Evolutionary conservation across 1,284 basidiomycete genomes (phyloP).

Genomic region (Tilletia setariae): DNA sequence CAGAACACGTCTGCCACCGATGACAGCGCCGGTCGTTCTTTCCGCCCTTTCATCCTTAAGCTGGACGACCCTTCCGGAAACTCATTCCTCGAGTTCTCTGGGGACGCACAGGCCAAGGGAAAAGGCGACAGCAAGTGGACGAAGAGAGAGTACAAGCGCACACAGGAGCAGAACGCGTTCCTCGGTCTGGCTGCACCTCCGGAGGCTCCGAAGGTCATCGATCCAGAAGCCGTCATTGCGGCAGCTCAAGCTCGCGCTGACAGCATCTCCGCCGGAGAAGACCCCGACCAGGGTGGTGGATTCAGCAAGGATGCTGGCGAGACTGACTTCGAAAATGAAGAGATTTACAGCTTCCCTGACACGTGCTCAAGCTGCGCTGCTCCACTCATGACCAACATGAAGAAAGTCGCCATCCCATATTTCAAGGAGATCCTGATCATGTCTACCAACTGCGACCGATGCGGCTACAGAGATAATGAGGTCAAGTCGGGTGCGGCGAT

Average conservation of each 20-base stretch:
- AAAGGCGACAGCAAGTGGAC: slow-evolving; percentile 87
- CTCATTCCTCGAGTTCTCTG: slow-evolving; percentile 65
- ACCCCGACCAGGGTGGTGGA: slow-evolving; percentile 28
- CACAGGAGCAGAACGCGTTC: slow-evolving; percentile 75
- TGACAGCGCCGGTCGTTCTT: slow-evolving; percentile 55
- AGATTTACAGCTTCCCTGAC: slow-evolving; percentile 84
- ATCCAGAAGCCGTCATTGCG: slow-evolving; percentile 19
- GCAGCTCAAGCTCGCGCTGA: slow-evolving; percentile 23
- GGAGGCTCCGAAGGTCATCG: slow-evolving; percentile 14
- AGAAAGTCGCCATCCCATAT: slow-evolving; percentile 94
- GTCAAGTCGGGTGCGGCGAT: slow-evolving; percentile 91
- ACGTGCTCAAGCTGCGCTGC: slow-evolving; percentile 85
- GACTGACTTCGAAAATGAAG: slow-evolving; percentile 64
- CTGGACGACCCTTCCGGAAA: slow-evolving; percentile 93
- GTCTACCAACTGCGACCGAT: slow-evolving; percentile 93
- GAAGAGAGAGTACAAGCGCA: slow-evolving; percentile 78
- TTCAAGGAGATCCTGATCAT: slow-evolving; percentile 99
- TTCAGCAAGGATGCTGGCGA: slow-evolving; percentile 49
- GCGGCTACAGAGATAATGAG: slow-evolving; percentile 96
- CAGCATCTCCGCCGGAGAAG: not conserved
- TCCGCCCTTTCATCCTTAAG: slow-evolving; percentile 75
- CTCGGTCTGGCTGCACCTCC: slow-evolving; percentile 66
- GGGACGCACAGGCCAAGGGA: slow-evolving; percentile 51
- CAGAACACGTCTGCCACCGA: not conserved
- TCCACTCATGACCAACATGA: slow-evolving; percentile 82